phyloP scores from a whole-genome alignment of 169 alveolate genomes.

The Babesia divergens region DNA sequence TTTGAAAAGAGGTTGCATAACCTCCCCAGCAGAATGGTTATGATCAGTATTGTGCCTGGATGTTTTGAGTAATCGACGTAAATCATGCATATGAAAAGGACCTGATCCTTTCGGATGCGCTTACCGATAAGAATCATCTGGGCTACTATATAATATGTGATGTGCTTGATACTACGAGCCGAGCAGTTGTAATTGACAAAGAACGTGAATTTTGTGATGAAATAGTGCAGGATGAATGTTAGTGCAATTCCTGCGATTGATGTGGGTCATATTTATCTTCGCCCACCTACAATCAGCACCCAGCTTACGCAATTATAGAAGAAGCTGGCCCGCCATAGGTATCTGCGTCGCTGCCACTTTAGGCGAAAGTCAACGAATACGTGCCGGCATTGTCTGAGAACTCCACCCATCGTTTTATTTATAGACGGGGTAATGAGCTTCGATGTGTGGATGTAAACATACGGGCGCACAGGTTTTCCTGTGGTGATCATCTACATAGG shows the following conservation, averaged over 20 bases:
- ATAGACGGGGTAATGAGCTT: too few relatives aligned
- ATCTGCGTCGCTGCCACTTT: constrained; percentile 77
- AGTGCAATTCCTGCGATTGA: constrained; percentile 28
- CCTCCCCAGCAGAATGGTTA: constrained; percentile 53
- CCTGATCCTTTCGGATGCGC: neutral
- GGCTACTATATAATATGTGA: constrained; percentile 42
- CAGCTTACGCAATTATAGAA: constrained; percentile 68
- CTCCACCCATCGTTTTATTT: constrained; percentile 3
- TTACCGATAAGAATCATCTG: constrained; percentile 63
- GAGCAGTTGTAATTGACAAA: constrained; percentile 74
- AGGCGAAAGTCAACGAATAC: constrained; percentile 16
- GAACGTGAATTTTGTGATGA: constrained; percentile 62
- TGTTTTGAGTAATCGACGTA: neutral
- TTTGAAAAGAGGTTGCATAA: constrained; percentile 73
- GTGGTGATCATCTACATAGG: too few relatives aligned
- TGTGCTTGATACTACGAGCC: constrained; percentile 57
- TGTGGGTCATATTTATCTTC: neutral
- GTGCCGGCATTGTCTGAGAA: neutral
- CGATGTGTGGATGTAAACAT: too few relatives aligned
- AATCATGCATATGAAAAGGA: neutral
- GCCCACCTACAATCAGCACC: constrained; percentile 57
- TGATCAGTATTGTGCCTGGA: constrained; percentile 36
- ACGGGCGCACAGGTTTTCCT: too few relatives aligned
- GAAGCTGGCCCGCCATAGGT: constrained; percentile 78
- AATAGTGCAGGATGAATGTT: constrained; percentile 66